Percentiles rank a stretch among this genome's conserved stretches.
phyloP scores from a whole-genome alignment of 2,329 filamentous ascomycete genomes.

The Alternaria arbusti region DNA sequence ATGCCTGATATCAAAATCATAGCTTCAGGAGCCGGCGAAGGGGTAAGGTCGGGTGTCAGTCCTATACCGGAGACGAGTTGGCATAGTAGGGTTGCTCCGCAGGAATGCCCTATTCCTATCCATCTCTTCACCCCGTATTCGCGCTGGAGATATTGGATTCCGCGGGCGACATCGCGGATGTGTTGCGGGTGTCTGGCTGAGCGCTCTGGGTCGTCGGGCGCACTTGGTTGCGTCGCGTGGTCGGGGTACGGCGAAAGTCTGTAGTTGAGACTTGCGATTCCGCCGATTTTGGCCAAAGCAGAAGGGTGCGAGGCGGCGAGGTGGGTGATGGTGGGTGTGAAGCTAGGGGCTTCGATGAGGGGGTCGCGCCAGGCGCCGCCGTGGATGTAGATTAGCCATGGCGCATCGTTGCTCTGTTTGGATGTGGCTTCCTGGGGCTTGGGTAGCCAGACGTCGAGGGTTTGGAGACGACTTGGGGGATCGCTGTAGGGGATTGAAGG shows the following conservation, averaged over 20 bases:
- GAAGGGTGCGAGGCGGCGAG: slow-evolving; percentile 32
- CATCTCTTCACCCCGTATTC: slow-evolving; percentile 57
- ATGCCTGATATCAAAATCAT: slow-evolving; percentile 71
- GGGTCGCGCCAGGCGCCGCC: slow-evolving; percentile 60
- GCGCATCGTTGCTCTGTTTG: slow-evolving; percentile 10
- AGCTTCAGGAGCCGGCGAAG: slow-evolving; percentile 39
- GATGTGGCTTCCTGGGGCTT: slow-evolving; percentile 26
- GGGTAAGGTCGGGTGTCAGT: background rate
- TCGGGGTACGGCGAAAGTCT: slow-evolving; percentile 62
- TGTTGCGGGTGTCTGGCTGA: slow-evolving; percentile 66
- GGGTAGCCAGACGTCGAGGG: slow-evolving; percentile 52
- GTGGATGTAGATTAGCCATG: slow-evolving; percentile 55
- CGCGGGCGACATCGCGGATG: slow-evolving; percentile 62
- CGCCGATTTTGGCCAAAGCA: slow-evolving; percentile 54
- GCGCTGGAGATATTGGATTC: slow-evolving; percentile 58
- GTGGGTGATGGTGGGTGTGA: slow-evolving; percentile 46
- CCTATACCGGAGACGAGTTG: slow-evolving; percentile 55
- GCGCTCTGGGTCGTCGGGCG: slow-evolving; percentile 55
- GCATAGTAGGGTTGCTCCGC: slow-evolving; percentile 67
- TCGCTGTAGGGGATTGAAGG: slow-evolving; percentile 36
- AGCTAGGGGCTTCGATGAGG: slow-evolving; percentile 42
- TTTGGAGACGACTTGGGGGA: slow-evolving; percentile 46
- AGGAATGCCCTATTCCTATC: slow-evolving; percentile 67
- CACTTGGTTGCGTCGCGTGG: slow-evolving; percentile 54
- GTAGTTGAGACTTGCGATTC: slow-evolving; percentile 70